Base-by-base conservation (phyloP, 2,329 filamentous ascomycete genomes). In the Cordyceps tenuipes region DNA sequence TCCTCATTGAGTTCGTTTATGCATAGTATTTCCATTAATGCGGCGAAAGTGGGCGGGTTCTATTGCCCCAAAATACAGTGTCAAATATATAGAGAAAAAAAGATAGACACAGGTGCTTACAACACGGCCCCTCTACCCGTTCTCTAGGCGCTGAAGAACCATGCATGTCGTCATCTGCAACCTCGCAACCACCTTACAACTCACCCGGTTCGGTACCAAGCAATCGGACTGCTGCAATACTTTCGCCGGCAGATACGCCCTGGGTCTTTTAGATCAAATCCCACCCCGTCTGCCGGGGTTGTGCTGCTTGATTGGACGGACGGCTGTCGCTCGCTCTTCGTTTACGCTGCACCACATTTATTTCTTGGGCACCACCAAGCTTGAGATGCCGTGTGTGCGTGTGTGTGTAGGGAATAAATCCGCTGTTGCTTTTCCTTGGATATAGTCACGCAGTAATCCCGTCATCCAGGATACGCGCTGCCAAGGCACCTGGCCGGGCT, bases 381-480 rank as follows among this genome's bases (percentile, higher is more conserved):
- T 13, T 12, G 41, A 43, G 29, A 29, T 29, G 7, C 23, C 23
- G 23, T 23, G 23, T 23, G 23, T 23, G 7, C 29, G 29, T 29
- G 29, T 29, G 29, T 8, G 29, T 29, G 29, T 5, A 29, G 5
- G 29, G 29, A 57, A 26, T 19, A 43, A 19, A 17, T 1, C 15
- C n/a, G 41, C 12, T 3, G 17, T 29, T 29, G 29, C 12, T 13
- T 41, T 39, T 52, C 15, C 26, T 50, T 53, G 31, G 6, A 48
- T 47, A 43, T 3, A 26, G 23, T 15, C 1, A 29, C 34, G 34
- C 12, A 36, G 12, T 36, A 36, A 36, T 13, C 34, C 12, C 12
- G 34, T 17, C 26, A 21, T 13, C n/a, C 26, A 12, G n/a, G 17
- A 23, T 54, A 60, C 57, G 57, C 57, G 57, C 57, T 43, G 50